Percentiles rank a stretch among this genome's conserved stretches.
These are phyloP conservation scores for Wickerhamomyces sp. DNA, from an alignment of 1,139 yeast genomes.

Conservation along the genomic window DNA sequence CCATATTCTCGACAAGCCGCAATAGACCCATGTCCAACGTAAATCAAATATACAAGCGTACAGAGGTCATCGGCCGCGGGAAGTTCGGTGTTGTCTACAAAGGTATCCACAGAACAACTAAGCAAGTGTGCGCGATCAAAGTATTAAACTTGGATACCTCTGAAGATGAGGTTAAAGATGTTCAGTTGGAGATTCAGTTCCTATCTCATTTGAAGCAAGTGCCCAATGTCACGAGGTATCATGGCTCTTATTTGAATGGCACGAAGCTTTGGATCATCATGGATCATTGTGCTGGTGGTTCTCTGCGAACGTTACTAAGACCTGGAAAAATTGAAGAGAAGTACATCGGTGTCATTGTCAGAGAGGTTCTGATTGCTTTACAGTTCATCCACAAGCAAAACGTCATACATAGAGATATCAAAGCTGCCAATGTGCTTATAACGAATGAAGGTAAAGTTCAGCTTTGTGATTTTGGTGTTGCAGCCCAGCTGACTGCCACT, in stretches of 20 bases:
- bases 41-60: slow-evolving; percentile 54
- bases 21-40: slow-evolving; percentile 27
- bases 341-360: slow-evolving; percentile 71
- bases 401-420: slow-evolving; percentile 91
- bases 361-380: slow-evolving; percentile 77
- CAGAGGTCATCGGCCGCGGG: slow-evolving; percentile 93
- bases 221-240: slow-evolving; percentile 90
- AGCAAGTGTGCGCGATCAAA: slow-evolving; percentile 85
- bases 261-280: slow-evolving; percentile 94
- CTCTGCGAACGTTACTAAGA: slow-evolving; percentile 77
- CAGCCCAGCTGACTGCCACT: slow-evolving; percentile 83
- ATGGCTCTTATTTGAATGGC: slow-evolving; percentile 81
- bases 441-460: slow-evolving; percentile 87
- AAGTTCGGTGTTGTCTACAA: slow-evolving; percentile 96
- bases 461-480: slow-evolving; percentile 96
- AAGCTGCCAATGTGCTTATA: slow-evolving; percentile 90
- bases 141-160: slow-evolving; percentile 88
- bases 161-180: slow-evolving; percentile 92
- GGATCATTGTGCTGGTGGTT: slow-evolving; percentile 98
- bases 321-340: slow-evolving; percentile 88
- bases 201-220: slow-evolving; percentile 75
- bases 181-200: slow-evolving; percentile 88
- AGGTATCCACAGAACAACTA: slow-evolving; percentile 46
- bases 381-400: slow-evolving; percentile 82
- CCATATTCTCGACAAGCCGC: no score